Base-by-base conservation (phyloP, 352 stramenopile species). In the Peronospora belbahrii region DNA sequence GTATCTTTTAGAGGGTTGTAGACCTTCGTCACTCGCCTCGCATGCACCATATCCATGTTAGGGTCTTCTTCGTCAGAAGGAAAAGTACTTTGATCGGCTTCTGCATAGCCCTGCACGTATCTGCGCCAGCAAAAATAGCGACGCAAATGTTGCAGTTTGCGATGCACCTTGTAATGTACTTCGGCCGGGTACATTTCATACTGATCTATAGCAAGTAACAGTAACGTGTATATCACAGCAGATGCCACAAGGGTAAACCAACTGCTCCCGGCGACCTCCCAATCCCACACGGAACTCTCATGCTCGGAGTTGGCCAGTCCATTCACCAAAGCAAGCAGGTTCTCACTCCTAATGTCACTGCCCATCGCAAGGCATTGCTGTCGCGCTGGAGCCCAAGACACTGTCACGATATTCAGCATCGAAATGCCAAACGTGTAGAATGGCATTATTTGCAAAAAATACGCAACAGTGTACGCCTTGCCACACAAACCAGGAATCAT, bases 151-250 rank as follows among this genome's bases (percentile, higher is more conserved):
- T 52, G 57, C 32, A 67, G 37, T 8, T 44, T 31, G 18, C 44
- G 51, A 5, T 42, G 36, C 8, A 85, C 39, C 13, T 56, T 57
- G 45, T 77, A 52, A 15, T 68, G 40, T 3, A 73, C 48, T 6
- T 83, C 52, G 3, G 77, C 84, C 8, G 80, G 72, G 44, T 88
- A 89, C 67, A 83, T 88, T 59, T 84, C 71, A 14, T 65, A 57
- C 34, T 72, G 55, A 56, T 92, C 80, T 7, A 86, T 53, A 1
- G 55, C 33, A 1, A 92, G 30, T 11, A 92, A 39, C 13, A 89
- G n/a, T 0, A 67, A 5, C 39, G 60, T 68, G 48, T 85, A 92
- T 9, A 58, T 13, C 6, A 76, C 13, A 14, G 62, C 65, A n/a
- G 67, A 76, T 5, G 34, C 34, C 11, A 64, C 35, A 14, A 90